A percentile compares a stretch with the other conserved stretches of the same genome.
phyloP scores from a whole-genome alignment of 1,284 basidiomycete species.

The Malassezia sympodialis region DNA sequence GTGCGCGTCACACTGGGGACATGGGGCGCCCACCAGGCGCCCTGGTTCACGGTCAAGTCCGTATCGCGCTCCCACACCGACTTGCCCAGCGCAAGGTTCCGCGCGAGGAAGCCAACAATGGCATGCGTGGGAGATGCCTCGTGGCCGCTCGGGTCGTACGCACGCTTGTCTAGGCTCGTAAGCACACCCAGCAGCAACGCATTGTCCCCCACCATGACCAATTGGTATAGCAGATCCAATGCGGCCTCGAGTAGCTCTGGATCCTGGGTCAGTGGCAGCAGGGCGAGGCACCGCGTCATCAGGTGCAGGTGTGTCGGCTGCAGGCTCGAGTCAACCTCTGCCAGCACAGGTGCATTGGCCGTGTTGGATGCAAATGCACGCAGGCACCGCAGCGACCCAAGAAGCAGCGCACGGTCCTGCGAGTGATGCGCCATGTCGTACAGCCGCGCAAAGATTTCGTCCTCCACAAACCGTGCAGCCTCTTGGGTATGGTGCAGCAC shows the following conservation, averaged over 20 bases:
- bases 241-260: slow-evolving; percentile 34
- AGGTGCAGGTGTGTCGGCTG: slow-evolving; percentile 19
- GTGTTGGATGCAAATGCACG: slow-evolving; percentile 26
- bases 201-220: slow-evolving; percentile 33
- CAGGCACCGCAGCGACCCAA: slow-evolving; percentile 35
- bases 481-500: neutral
- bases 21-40: slow-evolving; percentile 5
- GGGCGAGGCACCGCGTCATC: slow-evolving; percentile 28
- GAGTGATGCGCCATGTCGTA: slow-evolving; percentile 26
- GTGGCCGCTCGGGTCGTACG: neutral
- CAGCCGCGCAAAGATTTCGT: slow-evolving; percentile 30
- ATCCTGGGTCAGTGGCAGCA: slow-evolving; percentile 36
- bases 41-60: slow-evolving; percentile 18
- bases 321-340: slow-evolving; percentile 20
- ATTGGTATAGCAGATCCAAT: slow-evolving; percentile 40
- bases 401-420: slow-evolving; percentile 33
- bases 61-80: slow-evolving; percentile 33
- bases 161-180: neutral
- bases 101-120: slow-evolving; percentile 23
- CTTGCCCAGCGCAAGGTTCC: slow-evolving; percentile 29
- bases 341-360: slow-evolving; percentile 30
- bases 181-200: slow-evolving; percentile 25
- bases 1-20: slow-evolving; percentile 7
- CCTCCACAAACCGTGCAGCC: slow-evolving; percentile 9
- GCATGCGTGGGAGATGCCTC: slow-evolving; percentile 2